Conservation (phyloP, 345 rosid species). For the Syzygium oleosum region DNA sequence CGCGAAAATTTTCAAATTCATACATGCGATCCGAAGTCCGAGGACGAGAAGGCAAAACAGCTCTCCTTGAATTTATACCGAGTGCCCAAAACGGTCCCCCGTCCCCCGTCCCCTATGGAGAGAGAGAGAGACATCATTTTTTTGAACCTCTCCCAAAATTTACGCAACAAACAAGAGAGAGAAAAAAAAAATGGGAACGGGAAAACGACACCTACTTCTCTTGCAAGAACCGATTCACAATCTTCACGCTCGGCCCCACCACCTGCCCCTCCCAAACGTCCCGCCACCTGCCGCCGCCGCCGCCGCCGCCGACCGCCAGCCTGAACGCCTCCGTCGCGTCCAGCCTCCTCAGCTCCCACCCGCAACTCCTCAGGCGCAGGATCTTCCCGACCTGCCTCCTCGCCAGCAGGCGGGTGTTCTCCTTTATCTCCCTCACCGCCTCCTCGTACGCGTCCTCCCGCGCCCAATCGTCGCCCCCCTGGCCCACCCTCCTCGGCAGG, state of each 20-base stretch:
- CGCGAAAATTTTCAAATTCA: not conserved
- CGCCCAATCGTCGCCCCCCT: not conserved
- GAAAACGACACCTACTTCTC: constrained; percentile 30
- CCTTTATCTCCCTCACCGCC: constrained; percentile 64
- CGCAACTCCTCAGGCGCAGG: constrained; percentile 32
- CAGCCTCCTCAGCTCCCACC: constrained; percentile 69
- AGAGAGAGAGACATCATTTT: not conserved
- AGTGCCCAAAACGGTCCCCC: not conserved
- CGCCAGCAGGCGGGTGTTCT: constrained; percentile 74
- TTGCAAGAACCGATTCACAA: constrained; percentile 61
- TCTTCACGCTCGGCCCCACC: constrained; percentile 54
- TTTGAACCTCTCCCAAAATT: no score
- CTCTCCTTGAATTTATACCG: not conserved
- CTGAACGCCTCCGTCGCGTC: constrained; percentile 64
- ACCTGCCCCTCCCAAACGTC: constrained; percentile 63
- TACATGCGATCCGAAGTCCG: not conserved
- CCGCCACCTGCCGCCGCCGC: constrained; percentile 23
- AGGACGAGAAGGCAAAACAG: not conserved
- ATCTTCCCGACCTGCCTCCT: constrained; percentile 72
- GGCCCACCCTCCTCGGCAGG: constrained; percentile 23
- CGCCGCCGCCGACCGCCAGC: constrained; percentile 13
- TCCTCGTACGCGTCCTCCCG: constrained; percentile 44
- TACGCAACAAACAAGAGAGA: not conserved
- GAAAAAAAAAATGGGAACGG: constrained; percentile 16
- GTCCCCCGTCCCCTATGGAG: not conserved